Evolutionary conservation across 805 yeast species (phyloP), one percentile per base, ranked within the genome.

Genomic region (Blastobotrys muscicola): DNA sequence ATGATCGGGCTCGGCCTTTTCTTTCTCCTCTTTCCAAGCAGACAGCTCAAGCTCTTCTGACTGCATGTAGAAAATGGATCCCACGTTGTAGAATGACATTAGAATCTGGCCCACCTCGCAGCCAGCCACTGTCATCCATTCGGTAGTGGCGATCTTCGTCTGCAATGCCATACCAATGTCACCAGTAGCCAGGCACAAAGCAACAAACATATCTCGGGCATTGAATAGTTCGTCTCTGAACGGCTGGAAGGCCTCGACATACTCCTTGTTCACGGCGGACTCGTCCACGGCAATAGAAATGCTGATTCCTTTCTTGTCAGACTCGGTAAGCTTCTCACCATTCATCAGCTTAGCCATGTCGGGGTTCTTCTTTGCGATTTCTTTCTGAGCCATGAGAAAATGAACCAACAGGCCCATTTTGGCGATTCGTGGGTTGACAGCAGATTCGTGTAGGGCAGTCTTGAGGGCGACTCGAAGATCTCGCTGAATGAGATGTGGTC

Each of bases 211-310:
- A 52, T 87, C 95, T 61, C 90, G 70, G 1, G 85, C 81, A 44
- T 79, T 76, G 59, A 87, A 80, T 49, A 82, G 73, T 53, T 86
- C 95, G 45, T 82, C 85, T 32, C 79, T 68, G 58, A 84, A 87
- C 2, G 81, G 82, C 43, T 75, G 31, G 58, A 58, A 55, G 2
- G 58, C 51, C n/a, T 43, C 53, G 6, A 37, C 26, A 6, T 42
- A 35, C 30, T 47, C 45, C 41, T 45, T 44, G 29, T 35, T 40
- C 16, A 15, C 12, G n/a, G 43, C 16, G 2, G 31, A 46, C 8
- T 29, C 44, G 11, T 50, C 55, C 13, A 43, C 20, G 8, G 42
- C 41, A 4, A 54, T 29, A 6, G 41, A 36, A 23, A 53, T 38
- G 38, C 43, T 40, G 20, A 52, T 38, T 7, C 38, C 32, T 3